A percentile compares a stretch with the other conserved stretches of the same genome.
These are phyloP conservation scores for Gastrolobium villosum DNA, from an alignment of 306 rosid genomes.

Conservation along the genomic window DNA sequence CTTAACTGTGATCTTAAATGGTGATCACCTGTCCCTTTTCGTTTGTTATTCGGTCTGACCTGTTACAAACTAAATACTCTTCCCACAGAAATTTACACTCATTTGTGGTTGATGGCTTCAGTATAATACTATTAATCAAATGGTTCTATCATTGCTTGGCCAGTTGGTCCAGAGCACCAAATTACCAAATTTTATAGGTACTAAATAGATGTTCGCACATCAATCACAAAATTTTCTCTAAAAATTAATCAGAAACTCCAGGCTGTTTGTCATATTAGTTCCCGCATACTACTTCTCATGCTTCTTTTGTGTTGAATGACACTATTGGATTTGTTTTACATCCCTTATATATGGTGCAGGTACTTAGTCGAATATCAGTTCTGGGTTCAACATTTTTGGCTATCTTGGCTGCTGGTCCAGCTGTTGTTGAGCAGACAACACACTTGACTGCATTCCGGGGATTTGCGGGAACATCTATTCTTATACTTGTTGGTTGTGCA, in stretches of 20 bases:
- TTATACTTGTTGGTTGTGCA: conserved; percentile 96
- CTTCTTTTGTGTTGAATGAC: conserved; percentile 12
- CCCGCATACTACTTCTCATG: conserved; percentile 18
- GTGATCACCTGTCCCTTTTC: background rate
- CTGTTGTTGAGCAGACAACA: conserved; percentile 82
- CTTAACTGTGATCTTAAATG: background rate
- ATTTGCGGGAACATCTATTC: conserved; percentile 97
- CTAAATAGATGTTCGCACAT: background rate
- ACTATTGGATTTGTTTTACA: conserved; percentile 28
- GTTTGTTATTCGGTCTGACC: background rate
- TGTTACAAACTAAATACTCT: background rate
- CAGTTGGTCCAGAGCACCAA: background rate
- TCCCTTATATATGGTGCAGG: conserved; percentile 58
- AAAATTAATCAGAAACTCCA: background rate
- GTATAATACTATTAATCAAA: background rate
- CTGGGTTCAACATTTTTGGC: conserved; percentile 95
- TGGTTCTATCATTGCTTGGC: background rate
- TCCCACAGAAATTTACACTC: background rate
- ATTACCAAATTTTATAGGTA: background rate
- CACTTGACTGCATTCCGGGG: conserved; percentile 96
- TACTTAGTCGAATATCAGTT: conserved; percentile 93
- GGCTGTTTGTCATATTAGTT: background rate
- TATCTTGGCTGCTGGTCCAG: conserved; percentile 92
- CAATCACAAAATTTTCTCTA: background rate
- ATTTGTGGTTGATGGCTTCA: conserved; percentile 1